These are phyloP conservation scores for Magnolia sinica DNA, from an alignment of 164 flowering plant species.

Conservation along the genomic window DNA sequence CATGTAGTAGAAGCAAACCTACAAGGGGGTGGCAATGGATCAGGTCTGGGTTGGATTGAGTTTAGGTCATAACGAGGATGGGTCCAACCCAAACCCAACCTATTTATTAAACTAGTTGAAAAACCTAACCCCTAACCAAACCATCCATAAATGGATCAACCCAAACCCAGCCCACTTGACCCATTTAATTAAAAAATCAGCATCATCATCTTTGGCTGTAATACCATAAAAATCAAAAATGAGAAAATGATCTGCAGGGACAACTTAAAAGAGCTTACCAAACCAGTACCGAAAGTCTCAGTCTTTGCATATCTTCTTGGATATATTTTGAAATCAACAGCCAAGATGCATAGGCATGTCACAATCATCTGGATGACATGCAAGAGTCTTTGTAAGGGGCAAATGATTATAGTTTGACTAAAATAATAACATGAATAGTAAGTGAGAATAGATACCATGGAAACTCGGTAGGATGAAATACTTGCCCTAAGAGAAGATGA, in stretches of 20 bases:
- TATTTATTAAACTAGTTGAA: no score
- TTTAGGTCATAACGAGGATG: no score
- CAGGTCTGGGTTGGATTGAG: no score
- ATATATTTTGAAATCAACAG: constrained; percentile 88
- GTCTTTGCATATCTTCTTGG: constrained; percentile 94
- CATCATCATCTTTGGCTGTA: no score
- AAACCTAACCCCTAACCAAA: no score
- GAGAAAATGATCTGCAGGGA: not conserved
- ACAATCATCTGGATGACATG: constrained; percentile 58
- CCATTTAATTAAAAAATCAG: no score
- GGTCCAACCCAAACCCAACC: no score
- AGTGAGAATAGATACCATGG: constrained; percentile 43
- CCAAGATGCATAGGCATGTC: constrained; percentile 84
- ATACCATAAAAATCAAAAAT: constrained; percentile 1
- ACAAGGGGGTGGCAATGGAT: no score
- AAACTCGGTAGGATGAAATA: constrained; percentile 73
- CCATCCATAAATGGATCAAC: no score
- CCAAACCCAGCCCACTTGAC: no score
- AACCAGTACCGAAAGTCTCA: constrained; percentile 84
- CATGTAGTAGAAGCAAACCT: no score
- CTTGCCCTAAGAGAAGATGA: constrained; percentile 33
- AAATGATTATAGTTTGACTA: not conserved
- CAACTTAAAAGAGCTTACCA: constrained; percentile 46
- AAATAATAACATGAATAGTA: constrained; percentile 7
- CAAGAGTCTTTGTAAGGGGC: constrained; percentile 16